Evolutionary conservation across 139 green algal genomes (phyloP).

Genomic region (Micromonas commoda): DNA sequence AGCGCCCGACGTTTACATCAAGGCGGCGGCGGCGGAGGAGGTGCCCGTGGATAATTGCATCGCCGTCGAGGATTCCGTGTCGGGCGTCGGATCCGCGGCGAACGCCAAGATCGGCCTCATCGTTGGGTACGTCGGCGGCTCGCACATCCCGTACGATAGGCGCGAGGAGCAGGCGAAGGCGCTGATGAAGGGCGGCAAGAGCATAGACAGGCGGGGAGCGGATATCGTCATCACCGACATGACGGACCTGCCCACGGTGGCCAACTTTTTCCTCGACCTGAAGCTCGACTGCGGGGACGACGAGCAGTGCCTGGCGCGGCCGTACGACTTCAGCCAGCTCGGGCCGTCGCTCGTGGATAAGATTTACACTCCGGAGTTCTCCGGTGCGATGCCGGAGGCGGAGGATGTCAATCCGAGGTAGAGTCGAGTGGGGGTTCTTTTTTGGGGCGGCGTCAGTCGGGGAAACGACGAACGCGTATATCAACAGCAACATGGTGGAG

Average conservation of each 20-base stretch:
- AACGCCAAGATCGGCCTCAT: slow-evolving; percentile 12
- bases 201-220: not conserved
- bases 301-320: not conserved
- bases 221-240: slow-evolving; percentile 22
- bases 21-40: slow-evolving; percentile 4
- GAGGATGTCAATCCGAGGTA: not conserved
- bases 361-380: not conserved
- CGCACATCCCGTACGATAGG: not conserved
- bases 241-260: not conserved
- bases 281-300: not conserved
- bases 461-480: no score
- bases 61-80: slow-evolving; percentile 10
- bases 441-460: no score
- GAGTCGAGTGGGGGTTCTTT: no score
- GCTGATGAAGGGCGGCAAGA: not conserved
- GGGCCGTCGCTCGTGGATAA: not conserved
- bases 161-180: not conserved
- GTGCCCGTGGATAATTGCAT: not conserved
- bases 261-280: not conserved
- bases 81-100: slow-evolving; percentile 1
- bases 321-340: not conserved
- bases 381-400: not conserved
- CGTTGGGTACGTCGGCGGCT: slow-evolving; percentile 15
- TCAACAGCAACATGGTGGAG: no score
- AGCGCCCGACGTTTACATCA: slow-evolving; percentile 13